phyloP scores from a whole-genome alignment of 768 basidiomycete species.

The Lactarius pseudohatsudake region DNA sequence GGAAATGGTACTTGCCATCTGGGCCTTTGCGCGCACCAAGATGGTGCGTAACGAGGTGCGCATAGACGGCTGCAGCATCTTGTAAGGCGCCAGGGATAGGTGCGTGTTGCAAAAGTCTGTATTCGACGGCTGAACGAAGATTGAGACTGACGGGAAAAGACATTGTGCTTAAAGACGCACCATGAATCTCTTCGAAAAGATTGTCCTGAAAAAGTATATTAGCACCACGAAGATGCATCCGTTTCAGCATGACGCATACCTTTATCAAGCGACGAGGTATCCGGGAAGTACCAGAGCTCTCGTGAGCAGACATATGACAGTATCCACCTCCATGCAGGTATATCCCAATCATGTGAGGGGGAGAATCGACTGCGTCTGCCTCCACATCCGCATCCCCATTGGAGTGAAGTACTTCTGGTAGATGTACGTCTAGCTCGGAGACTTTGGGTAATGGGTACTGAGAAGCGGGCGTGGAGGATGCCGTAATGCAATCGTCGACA shows the following conservation, averaged over 20 bases:
- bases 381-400: slow-evolving; percentile 30
- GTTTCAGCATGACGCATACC: slow-evolving; percentile 31
- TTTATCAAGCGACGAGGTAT: slow-evolving; percentile 49
- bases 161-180: slow-evolving; percentile 18
- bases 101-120: slow-evolving; percentile 51
- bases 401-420: slow-evolving; percentile 19
- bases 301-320: slow-evolving; percentile 58
- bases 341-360: slow-evolving; percentile 42
- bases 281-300: slow-evolving; percentile 46
- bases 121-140: slow-evolving; percentile 43
- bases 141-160: not conserved
- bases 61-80: slow-evolving; percentile 53
- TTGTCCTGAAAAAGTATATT: slow-evolving; percentile 30
- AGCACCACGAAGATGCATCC: not conserved
- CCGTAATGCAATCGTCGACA: not conserved
- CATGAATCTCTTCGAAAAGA: slow-evolving; percentile 39
- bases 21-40: slow-evolving; percentile 26
- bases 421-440: not conserved
- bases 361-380: slow-evolving; percentile 32
- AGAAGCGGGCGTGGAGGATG: slow-evolving; percentile 9
- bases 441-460: slow-evolving; percentile 2
- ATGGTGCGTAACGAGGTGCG: slow-evolving; percentile 42
- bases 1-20: slow-evolving; percentile 32
- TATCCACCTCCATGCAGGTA: slow-evolving; percentile 59
- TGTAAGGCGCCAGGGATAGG: slow-evolving; percentile 55